Base-by-base conservation (phyloP, 192 early-diverging fungal genomes). In the Dissophora ornata region DNA sequence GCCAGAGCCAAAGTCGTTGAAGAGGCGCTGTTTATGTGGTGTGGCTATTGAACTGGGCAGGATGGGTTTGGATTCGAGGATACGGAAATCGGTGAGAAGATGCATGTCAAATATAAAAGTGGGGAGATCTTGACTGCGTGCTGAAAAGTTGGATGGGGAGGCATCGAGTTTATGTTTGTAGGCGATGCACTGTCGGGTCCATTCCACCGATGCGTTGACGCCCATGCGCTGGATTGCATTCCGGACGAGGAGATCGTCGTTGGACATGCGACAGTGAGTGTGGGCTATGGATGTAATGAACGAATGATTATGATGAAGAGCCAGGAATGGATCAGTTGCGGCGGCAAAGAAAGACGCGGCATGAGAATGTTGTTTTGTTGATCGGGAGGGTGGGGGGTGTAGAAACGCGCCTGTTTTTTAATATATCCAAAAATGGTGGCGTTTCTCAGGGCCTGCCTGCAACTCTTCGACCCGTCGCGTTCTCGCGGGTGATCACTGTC, bases 131-230 rank as follows among this genome's bases (percentile, higher is more conserved):
- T 63, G 25, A 8, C 30, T 15, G n/a, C n/a, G n/a, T n/a, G n/a
- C n/a, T 13, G 50, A 60, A 21, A 49, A 9, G 3, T 13, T 50
- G 50, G 24, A 21, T 34, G 26, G n/a, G 28, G 49, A 24, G 25
- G 32, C 19, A 26, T 40, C 36, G 3, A 19, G 56, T 50, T 32
- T 64, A 19, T 51, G 54, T 9, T 50, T 47, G 42, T 48, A 59
- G 21, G 45, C 54, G 59, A 77, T 62, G 51, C 73, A 77, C 46
- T 77, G 73, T 22, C 73, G 48, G 33, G 45, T 77, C 73, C 73
- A 77, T 55, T 67, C 65, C n/a, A 77, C 46, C 4, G 64, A 77
- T 6, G 73, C 73, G 25, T 77, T 77, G 34, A 77, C 64, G 4
- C 64, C 64, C 34, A 67, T 29, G 36, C 34, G 52, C 28, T 56